Percentiles rank a stretch among this genome's conserved stretches.
These are phyloP conservation scores for Strigomonas culicis DNA, from an alignment of 208 protist species.

Conservation along the genomic window DNA sequence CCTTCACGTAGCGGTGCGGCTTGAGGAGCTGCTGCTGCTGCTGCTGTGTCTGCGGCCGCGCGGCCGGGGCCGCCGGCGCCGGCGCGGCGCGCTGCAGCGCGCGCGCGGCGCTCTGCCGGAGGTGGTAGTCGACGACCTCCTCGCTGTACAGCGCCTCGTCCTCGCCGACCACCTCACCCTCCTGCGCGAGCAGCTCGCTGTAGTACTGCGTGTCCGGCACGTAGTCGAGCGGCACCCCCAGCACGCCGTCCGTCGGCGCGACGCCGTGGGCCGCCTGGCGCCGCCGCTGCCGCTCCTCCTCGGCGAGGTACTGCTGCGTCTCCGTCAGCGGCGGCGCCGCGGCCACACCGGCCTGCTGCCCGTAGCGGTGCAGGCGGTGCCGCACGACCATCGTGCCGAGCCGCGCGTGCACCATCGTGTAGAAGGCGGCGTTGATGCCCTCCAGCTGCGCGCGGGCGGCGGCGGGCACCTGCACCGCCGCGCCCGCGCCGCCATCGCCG, in stretches of 20 bases:
- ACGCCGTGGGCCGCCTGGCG: constrained; percentile 5
- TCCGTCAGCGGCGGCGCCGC: constrained; percentile 50
- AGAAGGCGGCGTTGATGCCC: constrained; percentile 54
- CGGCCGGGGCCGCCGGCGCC: constrained; percentile 2
- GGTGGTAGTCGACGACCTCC: constrained; percentile 85
- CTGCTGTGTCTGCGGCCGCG: constrained; percentile 11
- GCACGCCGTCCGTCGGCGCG: constrained; percentile 11
- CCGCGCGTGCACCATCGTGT: constrained; percentile 80
- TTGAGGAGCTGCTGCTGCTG: constrained; percentile 74
- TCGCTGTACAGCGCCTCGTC: constrained; percentile 85
- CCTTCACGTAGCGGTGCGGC: constrained; percentile 98
- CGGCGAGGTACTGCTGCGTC: constrained; percentile 40
- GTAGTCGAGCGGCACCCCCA: constrained; percentile 35
- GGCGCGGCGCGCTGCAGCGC: neutral
- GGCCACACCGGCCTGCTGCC: constrained; percentile 17
- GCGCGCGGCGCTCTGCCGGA: constrained; percentile 5
- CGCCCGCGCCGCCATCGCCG: neutral
- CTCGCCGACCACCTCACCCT: constrained; percentile 65
- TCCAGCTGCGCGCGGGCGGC: constrained; percentile 17
- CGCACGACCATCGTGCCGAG: constrained; percentile 73
- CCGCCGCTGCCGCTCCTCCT: constrained; percentile 33
- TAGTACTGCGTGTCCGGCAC: constrained; percentile 76
- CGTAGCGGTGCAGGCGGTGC: constrained; percentile 54
- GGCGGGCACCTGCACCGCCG: constrained; percentile 7
- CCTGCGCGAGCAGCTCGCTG: constrained; percentile 50